Evolutionary conservation across 345 rosid genomes (phyloP).

Genomic region (Sapria himalayana): DNA sequence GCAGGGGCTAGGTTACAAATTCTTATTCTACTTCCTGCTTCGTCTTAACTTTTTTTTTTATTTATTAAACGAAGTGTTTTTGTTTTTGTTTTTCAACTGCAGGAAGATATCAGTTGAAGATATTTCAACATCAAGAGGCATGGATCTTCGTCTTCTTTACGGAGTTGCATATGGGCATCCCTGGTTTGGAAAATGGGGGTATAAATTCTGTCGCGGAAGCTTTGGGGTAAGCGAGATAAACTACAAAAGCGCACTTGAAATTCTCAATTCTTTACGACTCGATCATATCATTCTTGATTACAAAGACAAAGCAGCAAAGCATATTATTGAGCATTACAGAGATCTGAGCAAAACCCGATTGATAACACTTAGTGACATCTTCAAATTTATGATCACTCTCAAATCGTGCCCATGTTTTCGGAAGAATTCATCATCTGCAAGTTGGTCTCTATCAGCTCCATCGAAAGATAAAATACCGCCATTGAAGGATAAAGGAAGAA

Average conservation of each 20-base stretch:
- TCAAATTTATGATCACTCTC: constrained; percentile 45
- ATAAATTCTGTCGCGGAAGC: constrained; percentile 51
- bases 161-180: constrained; percentile 79
- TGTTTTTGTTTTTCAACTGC: background rate
- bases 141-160: constrained; percentile 58
- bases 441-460: constrained; percentile 9
- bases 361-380: constrained; percentile 47
- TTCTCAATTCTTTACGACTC: constrained; percentile 37
- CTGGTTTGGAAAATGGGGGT: constrained; percentile 90
- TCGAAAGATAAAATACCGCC: constrained; percentile 14
- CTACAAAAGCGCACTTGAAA: constrained; percentile 39
- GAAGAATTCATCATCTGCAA: constrained; percentile 12
- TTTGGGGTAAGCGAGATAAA: constrained; percentile 47
- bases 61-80: background rate
- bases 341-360: constrained; percentile 40
- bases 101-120: constrained; percentile 66
- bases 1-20: constrained; percentile 38
- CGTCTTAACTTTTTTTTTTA: background rate
- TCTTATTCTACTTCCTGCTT: background rate
- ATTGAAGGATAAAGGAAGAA: constrained; percentile 16
- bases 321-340: constrained; percentile 28
- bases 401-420: constrained; percentile 21
- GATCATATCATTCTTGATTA: constrained; percentile 29
- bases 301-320: constrained; percentile 16
- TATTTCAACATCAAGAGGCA: constrained; percentile 34